Evolutionary conservation across 345 rosid genomes (phyloP), one percentile per base, ranked within the genome.

Genomic region (Lenwebbia sp.): DNA sequence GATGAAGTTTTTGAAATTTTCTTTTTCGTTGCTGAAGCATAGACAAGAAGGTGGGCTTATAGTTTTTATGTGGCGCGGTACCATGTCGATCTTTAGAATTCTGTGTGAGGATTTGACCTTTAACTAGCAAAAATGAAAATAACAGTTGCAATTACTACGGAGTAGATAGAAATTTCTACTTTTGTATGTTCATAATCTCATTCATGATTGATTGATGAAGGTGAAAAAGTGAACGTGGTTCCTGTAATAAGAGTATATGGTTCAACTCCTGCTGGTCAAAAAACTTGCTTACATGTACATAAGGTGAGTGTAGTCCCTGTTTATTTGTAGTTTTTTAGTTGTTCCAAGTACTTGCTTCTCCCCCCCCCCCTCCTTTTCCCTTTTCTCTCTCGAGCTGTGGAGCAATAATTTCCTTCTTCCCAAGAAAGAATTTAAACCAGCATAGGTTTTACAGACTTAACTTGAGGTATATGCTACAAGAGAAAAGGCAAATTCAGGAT

Each of bases 221-320:
- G 98, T 85, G 99, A 93, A 25, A 94, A 91, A 85, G 98, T 94
- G 87, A 94, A 90, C 2, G 96, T 94, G 91, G 97, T 97, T 54
- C 99, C 99, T 15, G 94, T 96, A 40, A 90, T 97, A 62, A 92
- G 99, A 89, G 86, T 96, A 56, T 97, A 95, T 89, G 99, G 99
- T 33, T 94, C 99, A 21, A 97, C 99, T 37, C 98, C 98, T 52
- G 92, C 95, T 84, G 99, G 98, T 87, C 98, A 97, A 89, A 97
- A 97, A 92, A 93, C 98, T 84, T 97, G 99, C 90, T 90, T 97
- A 91, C 99, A 97, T 86, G 88, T 97, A 90, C 99, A 96, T 89
- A 88, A 93, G 84, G 99, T 97, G 90, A 89, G 56, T 54, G 10
- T 9, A 70, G 0, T 70, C 78, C 78, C 21, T 70, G 26, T 37